Conservation (phyloP, 2,329 filamentous ascomycete species). For the Diaporthe vaccinii region DNA sequence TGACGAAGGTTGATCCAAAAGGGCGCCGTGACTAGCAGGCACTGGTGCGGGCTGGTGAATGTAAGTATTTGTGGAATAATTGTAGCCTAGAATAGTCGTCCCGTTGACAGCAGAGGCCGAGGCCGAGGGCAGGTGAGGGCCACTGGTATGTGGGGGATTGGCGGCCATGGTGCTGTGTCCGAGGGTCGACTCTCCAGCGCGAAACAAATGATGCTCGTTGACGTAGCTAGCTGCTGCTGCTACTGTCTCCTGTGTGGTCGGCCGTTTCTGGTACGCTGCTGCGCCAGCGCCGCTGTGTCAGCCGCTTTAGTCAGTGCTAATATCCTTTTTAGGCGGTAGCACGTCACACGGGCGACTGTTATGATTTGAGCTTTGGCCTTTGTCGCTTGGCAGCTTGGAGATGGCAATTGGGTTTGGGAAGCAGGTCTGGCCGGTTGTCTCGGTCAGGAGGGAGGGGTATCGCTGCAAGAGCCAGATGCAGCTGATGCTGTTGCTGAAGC, state of each 20-base stretch:
- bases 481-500: neutral
- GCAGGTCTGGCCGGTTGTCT: neutral
- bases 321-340: slow-evolving; percentile 6
- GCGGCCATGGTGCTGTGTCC: slow-evolving; percentile 30
- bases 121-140: slow-evolving; percentile 24
- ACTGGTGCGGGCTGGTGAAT: slow-evolving; percentile 29
- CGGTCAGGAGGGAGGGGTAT: slow-evolving; percentile 16
- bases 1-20: slow-evolving; percentile 35
- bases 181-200: slow-evolving; percentile 18
- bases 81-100: slow-evolving; percentile 27
- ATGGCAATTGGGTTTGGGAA: slow-evolving; percentile 12
- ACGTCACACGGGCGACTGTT: slow-evolving; percentile 14
- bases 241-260: neutral
- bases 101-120: slow-evolving; percentile 35
- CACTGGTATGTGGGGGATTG: slow-evolving; percentile 31
- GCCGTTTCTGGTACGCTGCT: slow-evolving; percentile 21
- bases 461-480: slow-evolving; percentile 6
- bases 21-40: slow-evolving; percentile 15
- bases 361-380: slow-evolving; percentile 8
- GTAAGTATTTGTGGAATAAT: slow-evolving; percentile 11
- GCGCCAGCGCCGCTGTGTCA: slow-evolving; percentile 23
- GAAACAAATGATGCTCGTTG: slow-evolving; percentile 31
- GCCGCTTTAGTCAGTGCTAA: slow-evolving; percentile 29
- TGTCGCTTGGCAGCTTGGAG: neutral
- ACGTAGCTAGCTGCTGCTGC: slow-evolving; percentile 34